Base-by-base conservation (phyloP, 805 yeast species). In the Saccharomycopsis selenospora region DNA sequence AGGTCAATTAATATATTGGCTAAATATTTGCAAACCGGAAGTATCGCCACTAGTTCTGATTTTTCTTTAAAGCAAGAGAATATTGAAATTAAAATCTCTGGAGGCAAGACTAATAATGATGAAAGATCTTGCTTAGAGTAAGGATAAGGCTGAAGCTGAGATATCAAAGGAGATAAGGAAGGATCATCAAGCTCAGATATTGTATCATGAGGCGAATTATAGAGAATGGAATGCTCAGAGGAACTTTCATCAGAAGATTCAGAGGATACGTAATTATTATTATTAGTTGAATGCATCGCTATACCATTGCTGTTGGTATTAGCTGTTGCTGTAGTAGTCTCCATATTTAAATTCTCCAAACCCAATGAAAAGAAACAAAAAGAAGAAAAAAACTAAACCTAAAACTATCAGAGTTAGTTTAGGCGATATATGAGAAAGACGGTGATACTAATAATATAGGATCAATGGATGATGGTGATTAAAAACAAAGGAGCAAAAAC, bases 21-120 rank as follows among this genome's bases (percentile, higher is more conserved):
- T 84, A 95, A 89, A 52, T 80, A 75, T 57, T 78, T 80, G 65
- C 95, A 89, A 5, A 87, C 90, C 1, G 87, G 71, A 53, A 87
- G 67, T 20, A 83, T 64, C 11, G 78, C 70, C 24, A 77, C 79
- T 51, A 81, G 66, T 57, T 83, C 89, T 3, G 73, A 60, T 55
- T 74, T 77, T 38, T 82, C 72, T 43, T 73, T 78, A 45, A 84
- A 66, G 52, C 80, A 73, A 46, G 85, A 81, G 51, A 85, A 79
- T 1, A 85, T 78, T 55, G 82, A 71, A 43, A 82, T 73, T 40
- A 85, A 62, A 17, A 85, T 77, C 63, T 76, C 82, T 3, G 73
- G 68, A 0, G 82, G 82, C 24, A 76, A 63, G 40, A 49, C 53
- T 17, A 36, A 42, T 14, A 52, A 41, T n/a, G 50, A 45, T 4